These are phyloP conservation scores for Aureobasidium lini DNA, from an alignment of 2,329 filamentous ascomycete species.

Conservation along the genomic window DNA sequence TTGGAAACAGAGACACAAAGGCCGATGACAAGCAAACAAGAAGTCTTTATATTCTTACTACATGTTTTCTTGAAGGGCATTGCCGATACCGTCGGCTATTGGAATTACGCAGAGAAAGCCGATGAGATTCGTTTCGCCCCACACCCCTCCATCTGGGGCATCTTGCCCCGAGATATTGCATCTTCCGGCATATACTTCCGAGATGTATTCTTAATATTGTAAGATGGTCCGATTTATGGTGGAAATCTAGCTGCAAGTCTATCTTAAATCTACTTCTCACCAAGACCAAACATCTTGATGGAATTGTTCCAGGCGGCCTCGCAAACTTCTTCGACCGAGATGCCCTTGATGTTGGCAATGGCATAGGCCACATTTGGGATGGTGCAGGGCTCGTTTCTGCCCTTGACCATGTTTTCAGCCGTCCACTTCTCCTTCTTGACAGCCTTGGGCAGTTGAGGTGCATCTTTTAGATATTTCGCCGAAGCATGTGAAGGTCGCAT, in stretches of 20 bases:
- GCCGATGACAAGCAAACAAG: not conserved
- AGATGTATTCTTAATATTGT: not conserved
- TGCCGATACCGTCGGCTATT: slow-evolving; percentile 5
- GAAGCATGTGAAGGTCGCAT: slow-evolving; percentile 84
- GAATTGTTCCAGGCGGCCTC: slow-evolving; percentile 83
- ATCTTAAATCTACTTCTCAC: slow-evolving; percentile 30
- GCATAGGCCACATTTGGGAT: slow-evolving; percentile 85
- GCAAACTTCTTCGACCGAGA: slow-evolving; percentile 72
- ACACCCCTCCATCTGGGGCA: not conserved
- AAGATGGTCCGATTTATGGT: not conserved
- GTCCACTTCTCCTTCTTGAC: slow-evolving; percentile 97
- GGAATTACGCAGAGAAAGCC: not conserved
- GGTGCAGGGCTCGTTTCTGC: slow-evolving; percentile 83
- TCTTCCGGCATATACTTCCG: not conserved
- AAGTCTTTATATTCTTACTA: not conserved
- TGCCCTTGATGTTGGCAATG: slow-evolving; percentile 76
- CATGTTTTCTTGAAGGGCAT: not conserved
- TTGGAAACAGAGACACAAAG: not conserved
- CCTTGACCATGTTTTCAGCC: slow-evolving; percentile 83
- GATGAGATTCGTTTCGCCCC: not conserved
- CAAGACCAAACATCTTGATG: slow-evolving; percentile 68
- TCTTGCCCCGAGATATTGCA: not conserved
- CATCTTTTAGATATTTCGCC: slow-evolving; percentile 62
- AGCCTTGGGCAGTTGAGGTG: slow-evolving; percentile 65
- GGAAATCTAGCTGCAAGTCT: not conserved